Evolutionary conservation across 495 filamentous ascomycete genomes (phyloP).

Genomic region (Lasiosphaeria hispida): DNA sequence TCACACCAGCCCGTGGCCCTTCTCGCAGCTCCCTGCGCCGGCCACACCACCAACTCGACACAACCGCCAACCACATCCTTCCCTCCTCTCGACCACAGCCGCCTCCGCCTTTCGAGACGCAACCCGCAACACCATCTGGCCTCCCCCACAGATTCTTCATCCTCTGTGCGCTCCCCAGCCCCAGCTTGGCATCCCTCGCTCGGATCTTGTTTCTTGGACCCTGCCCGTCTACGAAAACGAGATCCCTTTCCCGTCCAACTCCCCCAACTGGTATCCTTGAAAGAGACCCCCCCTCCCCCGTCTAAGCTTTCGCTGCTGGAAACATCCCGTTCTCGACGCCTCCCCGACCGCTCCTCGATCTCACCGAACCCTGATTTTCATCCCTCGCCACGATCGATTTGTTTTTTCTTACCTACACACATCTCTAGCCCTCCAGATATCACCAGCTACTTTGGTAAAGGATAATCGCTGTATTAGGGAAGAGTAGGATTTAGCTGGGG

Average conservation of each 20-base stretch:
- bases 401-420: too few species aligned
- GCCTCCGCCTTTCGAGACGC: slow-evolving; percentile 44
- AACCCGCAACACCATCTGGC: slow-evolving; percentile 40
- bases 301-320: slow-evolving; percentile 4
- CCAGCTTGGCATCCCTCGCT: slow-evolving; percentile 21
- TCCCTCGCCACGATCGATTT: too few species aligned
- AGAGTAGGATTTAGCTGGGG: too few species aligned
- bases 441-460: too few species aligned
- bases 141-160: slow-evolving; percentile 21
- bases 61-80: slow-evolving; percentile 1
- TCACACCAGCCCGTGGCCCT: too few species aligned
- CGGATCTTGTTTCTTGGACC: slow-evolving; percentile 22
- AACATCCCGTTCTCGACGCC: slow-evolving; percentile 6
- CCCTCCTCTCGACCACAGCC: slow-evolving; percentile 1
- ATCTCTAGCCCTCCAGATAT: too few species aligned
- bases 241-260: slow-evolving; percentile 7
- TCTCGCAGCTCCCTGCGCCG: slow-evolving; percentile 7
- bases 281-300: not conserved
- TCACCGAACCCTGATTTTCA: not conserved
- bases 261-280: not conserved
- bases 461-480: too few species aligned
- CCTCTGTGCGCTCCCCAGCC: slow-evolving; percentile 9
- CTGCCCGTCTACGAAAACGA: slow-evolving; percentile 23
- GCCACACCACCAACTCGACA: slow-evolving; percentile 4
- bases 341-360: not conserved